Evolutionary conservation across 768 basidiomycete genomes (phyloP).

Genomic region (Solioccasus polychromus): DNA sequence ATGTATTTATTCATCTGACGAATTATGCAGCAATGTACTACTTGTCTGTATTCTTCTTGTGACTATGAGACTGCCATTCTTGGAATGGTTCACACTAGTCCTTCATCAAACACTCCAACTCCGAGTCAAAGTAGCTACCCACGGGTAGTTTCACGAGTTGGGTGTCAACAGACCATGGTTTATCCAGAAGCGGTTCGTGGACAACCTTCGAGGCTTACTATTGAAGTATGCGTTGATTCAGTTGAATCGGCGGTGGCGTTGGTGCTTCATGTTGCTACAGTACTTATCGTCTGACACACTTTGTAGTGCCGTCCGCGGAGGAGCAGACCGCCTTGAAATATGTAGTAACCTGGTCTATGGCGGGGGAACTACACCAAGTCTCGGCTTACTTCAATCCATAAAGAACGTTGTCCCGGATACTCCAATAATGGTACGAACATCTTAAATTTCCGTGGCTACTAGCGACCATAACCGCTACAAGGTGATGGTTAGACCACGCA

Average conservation of each 20-base stretch:
- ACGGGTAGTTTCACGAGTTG: no score
- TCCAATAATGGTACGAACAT: conserved; percentile 68
- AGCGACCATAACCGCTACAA: conserved; percentile 25
- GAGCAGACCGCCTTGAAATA: conserved; percentile 75
- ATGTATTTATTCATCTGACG: neutral
- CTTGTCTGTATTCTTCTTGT: no score
- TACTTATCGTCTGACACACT: neutral
- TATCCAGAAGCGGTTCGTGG: no score
- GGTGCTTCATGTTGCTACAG: conserved; percentile 21
- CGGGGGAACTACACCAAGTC: conserved; percentile 79
- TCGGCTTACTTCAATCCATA: conserved; percentile 68
- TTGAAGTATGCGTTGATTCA: conserved; percentile 79
- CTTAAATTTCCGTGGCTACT: neutral
- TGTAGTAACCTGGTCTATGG: conserved; percentile 69
- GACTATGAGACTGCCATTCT: conserved; percentile 5
- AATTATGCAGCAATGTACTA: neutral
- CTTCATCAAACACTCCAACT: no score
- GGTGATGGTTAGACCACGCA: conserved; percentile 79
- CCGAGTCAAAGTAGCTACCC: no score
- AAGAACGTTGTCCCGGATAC: conserved; percentile 44
- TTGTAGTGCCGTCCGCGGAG: conserved; percentile 63
- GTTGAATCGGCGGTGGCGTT: conserved; percentile 67
- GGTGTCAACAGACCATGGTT: no score
- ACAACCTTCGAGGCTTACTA: conserved; percentile 9
- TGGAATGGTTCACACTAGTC: neutral